Percentiles rank a stretch among this genome's conserved stretches.
Evolutionary conservation across 768 basidiomycete genomes (phyloP).

Genomic region (Cystoderma amianthinum): DNA sequence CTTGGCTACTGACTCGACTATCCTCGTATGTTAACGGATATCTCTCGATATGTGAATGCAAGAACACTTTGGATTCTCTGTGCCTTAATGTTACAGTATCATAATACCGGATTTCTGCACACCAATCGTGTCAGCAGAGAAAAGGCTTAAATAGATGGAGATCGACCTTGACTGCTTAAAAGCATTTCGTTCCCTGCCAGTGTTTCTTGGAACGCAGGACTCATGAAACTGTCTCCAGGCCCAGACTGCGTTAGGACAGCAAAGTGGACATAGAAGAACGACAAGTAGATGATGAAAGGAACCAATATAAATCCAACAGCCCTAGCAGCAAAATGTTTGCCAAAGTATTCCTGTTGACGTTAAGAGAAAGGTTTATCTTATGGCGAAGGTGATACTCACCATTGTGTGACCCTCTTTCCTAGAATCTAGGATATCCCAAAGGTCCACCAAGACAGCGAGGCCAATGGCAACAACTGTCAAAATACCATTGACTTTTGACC

Average conservation of each 20-base stretch:
- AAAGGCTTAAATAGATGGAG: not conserved
- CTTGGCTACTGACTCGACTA: conserved; percentile 91
- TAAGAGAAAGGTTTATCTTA: conserved; percentile 4
- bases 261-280: conserved; percentile 96
- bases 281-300: conserved; percentile 88
- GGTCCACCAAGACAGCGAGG: conserved; percentile 83
- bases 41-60: conserved; percentile 87
- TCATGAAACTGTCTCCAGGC: conserved; percentile 95
- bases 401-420: conserved; percentile 69
- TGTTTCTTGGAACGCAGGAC: conserved; percentile 96
- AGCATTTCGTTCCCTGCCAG: conserved; percentile 87
- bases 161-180: conserved; percentile 82
- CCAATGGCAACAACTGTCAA: conserved; percentile 88
- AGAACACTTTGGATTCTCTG: conserved; percentile 87
- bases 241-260: conserved; percentile 82
- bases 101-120: conserved; percentile 87
- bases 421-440: conserved; percentile 91
- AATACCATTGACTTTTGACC: conserved; percentile 96
- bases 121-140: not conserved
- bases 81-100: conserved; percentile 86
- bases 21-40: conserved; percentile 96
- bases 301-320: conserved; percentile 78
- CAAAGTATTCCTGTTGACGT: conserved; percentile 69
- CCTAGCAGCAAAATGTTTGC: conserved; percentile 83
- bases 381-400: conserved; percentile 31